Conservation (phyloP, 192 early-diverging fungal species). For the Coemansia sp. region DNA sequence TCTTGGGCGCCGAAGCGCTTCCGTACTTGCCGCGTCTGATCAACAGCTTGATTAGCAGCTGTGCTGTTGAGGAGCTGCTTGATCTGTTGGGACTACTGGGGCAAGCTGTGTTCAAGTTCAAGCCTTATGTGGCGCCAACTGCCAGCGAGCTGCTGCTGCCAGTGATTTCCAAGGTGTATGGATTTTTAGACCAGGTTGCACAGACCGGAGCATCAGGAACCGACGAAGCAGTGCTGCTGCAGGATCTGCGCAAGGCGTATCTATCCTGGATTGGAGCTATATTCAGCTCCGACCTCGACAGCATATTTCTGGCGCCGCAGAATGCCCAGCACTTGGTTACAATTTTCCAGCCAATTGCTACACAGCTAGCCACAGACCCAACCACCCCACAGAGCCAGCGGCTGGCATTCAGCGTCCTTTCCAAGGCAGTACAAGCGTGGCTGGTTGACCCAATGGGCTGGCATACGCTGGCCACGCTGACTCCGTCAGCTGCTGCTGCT, state of each 20-base stretch:
- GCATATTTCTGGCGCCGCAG: constrained; percentile 70
- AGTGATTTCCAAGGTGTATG: constrained; percentile 77
- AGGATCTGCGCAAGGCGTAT: constrained; percentile 80
- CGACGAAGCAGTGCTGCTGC: constrained; percentile 75
- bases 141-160: constrained; percentile 70
- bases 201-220: constrained; percentile 65
- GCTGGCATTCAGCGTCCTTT: constrained; percentile 38
- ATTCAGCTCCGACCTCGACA: constrained; percentile 78
- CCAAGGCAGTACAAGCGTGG: constrained; percentile 49
- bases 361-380: constrained; percentile 27
- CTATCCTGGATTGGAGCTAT: constrained; percentile 73
- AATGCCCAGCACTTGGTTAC: constrained; percentile 46
- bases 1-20: constrained; percentile 78
- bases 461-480: constrained; percentile 48
- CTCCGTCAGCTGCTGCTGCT: constrained; percentile 30
- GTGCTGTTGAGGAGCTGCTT: constrained; percentile 72
- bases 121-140: constrained; percentile 55
- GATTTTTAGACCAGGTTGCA: constrained; percentile 77
- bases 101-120: constrained; percentile 86
- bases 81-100: constrained; percentile 86
- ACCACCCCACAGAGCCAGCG: constrained; percentile 39
- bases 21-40: constrained; percentile 78
- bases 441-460: constrained; percentile 44
- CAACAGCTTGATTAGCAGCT: constrained; percentile 71
- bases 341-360: constrained; percentile 37